Evolutionary conservation across 2,329 filamentous ascomycete species (phyloP).

Genomic region (Plenodomus tracheiphilus): DNA sequence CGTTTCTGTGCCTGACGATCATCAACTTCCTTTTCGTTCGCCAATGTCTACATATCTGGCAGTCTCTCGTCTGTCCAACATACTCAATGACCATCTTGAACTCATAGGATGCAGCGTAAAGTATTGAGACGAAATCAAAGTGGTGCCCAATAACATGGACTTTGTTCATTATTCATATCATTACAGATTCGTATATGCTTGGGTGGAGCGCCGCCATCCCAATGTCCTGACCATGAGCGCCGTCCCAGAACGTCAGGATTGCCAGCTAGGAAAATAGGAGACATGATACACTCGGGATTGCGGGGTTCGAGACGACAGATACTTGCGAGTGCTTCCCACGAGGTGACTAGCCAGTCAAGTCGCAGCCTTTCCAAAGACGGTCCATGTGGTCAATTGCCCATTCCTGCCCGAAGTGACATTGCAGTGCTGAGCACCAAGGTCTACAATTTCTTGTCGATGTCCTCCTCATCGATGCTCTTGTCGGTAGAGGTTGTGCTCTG

Average conservation of each 20-base stretch:
- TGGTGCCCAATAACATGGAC: not conserved
- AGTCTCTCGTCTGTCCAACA: too few relatives aligned
- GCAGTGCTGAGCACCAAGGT: constrained; percentile 7
- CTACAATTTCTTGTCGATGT: constrained; percentile 52
- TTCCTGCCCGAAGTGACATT: constrained; percentile 12
- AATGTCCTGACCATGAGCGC: not conserved
- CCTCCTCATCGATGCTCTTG: constrained; percentile 62
- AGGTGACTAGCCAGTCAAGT: constrained; percentile 28
- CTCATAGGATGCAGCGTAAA: too few relatives aligned
- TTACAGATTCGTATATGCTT: not conserved
- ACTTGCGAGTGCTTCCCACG: constrained; percentile 17
- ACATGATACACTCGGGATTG: not conserved
- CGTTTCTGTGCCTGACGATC: too few relatives aligned
- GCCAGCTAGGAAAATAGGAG: not conserved
- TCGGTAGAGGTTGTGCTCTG: constrained; percentile 55
- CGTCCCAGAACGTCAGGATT: not conserved
- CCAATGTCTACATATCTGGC: too few relatives aligned
- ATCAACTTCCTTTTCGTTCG: too few relatives aligned
- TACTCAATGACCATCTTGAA: too few relatives aligned
- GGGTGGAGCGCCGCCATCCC: not conserved
- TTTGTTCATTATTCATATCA: not conserved
- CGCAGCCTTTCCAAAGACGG: constrained; percentile 16
- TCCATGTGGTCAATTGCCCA: constrained; percentile 6
- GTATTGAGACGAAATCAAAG: too few relatives aligned
- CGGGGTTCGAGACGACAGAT: not conserved